A percentile compares a stretch with the other conserved stretches of the same genome.
phyloP scores from a whole-genome alignment of 306 rosid genomes.

The Malus sylvestris region DNA sequence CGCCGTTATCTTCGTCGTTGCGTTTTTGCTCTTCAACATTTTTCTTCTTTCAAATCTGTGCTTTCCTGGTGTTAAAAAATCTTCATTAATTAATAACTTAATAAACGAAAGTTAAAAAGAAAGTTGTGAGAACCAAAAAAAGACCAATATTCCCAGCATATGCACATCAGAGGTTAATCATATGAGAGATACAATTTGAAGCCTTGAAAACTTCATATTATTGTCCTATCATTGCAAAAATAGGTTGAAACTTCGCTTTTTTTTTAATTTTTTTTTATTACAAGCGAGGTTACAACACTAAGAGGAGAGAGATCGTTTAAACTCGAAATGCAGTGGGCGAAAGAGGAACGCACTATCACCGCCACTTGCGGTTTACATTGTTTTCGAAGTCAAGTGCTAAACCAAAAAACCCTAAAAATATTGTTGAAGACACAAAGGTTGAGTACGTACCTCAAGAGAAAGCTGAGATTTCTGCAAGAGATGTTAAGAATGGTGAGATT shows the following conservation, averaged over 20 bases:
- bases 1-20: constrained; percentile 35
- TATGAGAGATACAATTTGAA: neutral
- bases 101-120: neutral
- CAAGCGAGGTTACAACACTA: neutral
- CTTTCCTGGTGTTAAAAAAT: neutral
- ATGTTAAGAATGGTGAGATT: neutral
- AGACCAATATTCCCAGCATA: neutral
- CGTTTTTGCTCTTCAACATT: constrained; percentile 7
- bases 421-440: neutral
- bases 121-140: neutral
- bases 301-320: neutral
- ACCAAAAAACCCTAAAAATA: neutral
- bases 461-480: neutral
- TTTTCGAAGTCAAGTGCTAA: neutral
- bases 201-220: neutral
- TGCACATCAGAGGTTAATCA: neutral
- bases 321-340: neutral
- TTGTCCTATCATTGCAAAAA: neutral
- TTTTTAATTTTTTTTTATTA: no score
- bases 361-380: neutral
- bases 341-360: neutral
- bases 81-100: neutral
- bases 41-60: neutral
- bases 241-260: neutral
- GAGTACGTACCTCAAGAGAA: neutral